phyloP scores from a whole-genome alignment of 257 asterid genomes.

The Petunia axillaris region DNA sequence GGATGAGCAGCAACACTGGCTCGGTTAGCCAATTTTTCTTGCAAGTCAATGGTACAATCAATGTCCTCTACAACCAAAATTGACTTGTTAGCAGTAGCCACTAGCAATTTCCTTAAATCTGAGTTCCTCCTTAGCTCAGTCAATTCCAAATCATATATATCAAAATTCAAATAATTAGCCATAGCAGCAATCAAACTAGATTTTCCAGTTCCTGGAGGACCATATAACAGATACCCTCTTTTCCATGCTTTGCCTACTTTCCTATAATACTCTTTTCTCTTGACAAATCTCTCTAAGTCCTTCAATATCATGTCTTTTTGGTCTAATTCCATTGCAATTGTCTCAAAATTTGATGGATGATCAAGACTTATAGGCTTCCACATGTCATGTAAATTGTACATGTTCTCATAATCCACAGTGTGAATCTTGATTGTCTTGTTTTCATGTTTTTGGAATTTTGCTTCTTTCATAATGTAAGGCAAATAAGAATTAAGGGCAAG shows the following conservation, averaged over 20 bases:
- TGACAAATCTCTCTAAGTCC: slow-evolving; percentile 37
- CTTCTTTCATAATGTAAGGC: slow-evolving; percentile 28
- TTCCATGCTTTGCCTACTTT: slow-evolving; percentile 47
- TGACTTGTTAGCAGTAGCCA: slow-evolving; percentile 29
- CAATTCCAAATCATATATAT: slow-evolving; percentile 34
- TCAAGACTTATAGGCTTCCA: slow-evolving; percentile 31
- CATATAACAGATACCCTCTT: slow-evolving; percentile 40
- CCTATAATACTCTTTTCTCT: slow-evolving; percentile 32
- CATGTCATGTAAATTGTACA: neutral
- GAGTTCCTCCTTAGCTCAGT: slow-evolving; percentile 2
- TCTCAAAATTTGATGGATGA: slow-evolving; percentile 44
- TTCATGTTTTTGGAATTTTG: slow-evolving; percentile 31
- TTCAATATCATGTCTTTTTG: slow-evolving; percentile 28
- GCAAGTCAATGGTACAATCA: slow-evolving; percentile 36
- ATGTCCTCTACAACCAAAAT: slow-evolving; percentile 41
- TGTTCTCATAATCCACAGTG: neutral
- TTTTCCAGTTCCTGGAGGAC: slow-evolving; percentile 28
- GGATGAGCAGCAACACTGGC: neutral
- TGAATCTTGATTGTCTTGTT: slow-evolving; percentile 30
- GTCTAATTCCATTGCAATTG: slow-evolving; percentile 35
- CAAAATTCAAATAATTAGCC: slow-evolving; percentile 15
- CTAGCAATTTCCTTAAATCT: slow-evolving; percentile 20
- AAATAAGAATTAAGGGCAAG: slow-evolving; percentile 29
- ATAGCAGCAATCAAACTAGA: slow-evolving; percentile 15
- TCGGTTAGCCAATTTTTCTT: slow-evolving; percentile 20